phyloP scores from a whole-genome alignment of 2,329 filamentous ascomycete genomes.

The Arthroderma sp. region DNA sequence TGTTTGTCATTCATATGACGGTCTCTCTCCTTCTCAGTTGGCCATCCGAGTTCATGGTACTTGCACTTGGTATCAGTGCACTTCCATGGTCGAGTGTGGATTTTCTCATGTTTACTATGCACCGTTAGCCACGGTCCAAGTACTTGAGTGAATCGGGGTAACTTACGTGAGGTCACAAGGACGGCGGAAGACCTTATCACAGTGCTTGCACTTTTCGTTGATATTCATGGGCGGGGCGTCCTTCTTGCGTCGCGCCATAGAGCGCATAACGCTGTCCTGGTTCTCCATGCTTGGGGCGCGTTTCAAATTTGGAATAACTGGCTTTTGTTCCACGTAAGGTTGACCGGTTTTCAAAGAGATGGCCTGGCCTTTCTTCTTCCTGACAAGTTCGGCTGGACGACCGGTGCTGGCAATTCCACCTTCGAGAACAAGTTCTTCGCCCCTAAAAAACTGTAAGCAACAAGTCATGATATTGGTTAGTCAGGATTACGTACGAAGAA shows the following conservation, averaged over 20 bases:
- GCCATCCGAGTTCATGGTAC: constrained; percentile 82
- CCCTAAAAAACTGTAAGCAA: constrained; percentile 30
- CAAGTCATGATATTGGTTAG: constrained; percentile 23
- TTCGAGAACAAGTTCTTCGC: constrained; percentile 65
- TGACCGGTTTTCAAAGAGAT: constrained; percentile 65
- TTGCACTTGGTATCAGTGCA: constrained; percentile 74
- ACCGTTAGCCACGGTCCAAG: neutral
- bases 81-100: constrained; percentile 92
- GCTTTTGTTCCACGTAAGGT: constrained; percentile 40
- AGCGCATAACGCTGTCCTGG: constrained; percentile 67
- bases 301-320: constrained; percentile 36
- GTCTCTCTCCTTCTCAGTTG: constrained; percentile 94
- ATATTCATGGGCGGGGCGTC: constrained; percentile 76
- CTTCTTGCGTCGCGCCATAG: constrained; percentile 93
- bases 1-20: constrained; percentile 96
- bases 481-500: constrained; percentile 33
- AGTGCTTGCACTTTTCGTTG: constrained; percentile 68
- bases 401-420: constrained; percentile 74
- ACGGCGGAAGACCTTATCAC: constrained; percentile 86
- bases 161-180: constrained; percentile 75
- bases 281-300: constrained; percentile 44
- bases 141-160: constrained; percentile 9
- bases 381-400: constrained; percentile 70
- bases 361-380: constrained; percentile 65
- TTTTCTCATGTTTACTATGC: constrained; percentile 82